Conservation (phyloP, 2,329 filamentous ascomycete species). For the Mycosphaerella arachidis region DNA sequence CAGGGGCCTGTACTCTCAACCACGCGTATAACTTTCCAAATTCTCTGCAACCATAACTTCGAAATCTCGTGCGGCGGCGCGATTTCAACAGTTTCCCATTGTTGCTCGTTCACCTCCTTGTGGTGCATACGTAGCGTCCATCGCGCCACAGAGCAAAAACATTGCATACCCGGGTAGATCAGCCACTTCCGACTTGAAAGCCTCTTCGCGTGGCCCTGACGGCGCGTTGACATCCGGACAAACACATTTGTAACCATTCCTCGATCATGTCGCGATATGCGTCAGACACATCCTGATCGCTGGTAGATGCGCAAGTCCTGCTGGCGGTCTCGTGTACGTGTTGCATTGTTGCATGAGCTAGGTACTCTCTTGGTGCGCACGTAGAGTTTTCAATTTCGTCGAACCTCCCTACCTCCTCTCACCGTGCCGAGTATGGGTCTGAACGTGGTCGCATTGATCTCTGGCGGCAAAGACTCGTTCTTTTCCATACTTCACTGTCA, state of each 20-base stretch:
- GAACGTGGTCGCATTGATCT: conserved; percentile 87
- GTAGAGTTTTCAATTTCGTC: neutral
- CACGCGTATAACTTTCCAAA: neutral
- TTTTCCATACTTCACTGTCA: conserved; percentile 89
- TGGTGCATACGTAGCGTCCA: conserved; percentile 7
- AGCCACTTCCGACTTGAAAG: conserved; percentile 33
- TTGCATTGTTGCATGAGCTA: neutral
- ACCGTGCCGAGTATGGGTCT: conserved; percentile 32
- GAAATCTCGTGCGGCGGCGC: conserved; percentile 12
- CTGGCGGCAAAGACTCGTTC: conserved; percentile 95
- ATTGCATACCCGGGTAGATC: conserved; percentile 32
- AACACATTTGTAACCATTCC: neutral
- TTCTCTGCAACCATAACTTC: neutral
- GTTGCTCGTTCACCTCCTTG: conserved; percentile 8
- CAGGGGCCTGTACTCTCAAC: neutral
- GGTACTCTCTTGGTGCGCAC: neutral
- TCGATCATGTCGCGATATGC: conserved; percentile 1
- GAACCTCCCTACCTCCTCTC: neutral
- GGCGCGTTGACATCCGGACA: conserved; percentile 35
- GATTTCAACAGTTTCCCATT: conserved; percentile 11
- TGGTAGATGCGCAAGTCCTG: neutral
- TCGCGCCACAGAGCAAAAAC: conserved; percentile 8
- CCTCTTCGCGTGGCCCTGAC: conserved; percentile 30
- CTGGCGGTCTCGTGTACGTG: neutral
- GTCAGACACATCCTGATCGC: conserved; percentile 5